Percentiles rank a stretch among this genome's conserved stretches.
Evolutionary conservation across 2,329 filamentous ascomycete genomes (phyloP).

Genomic region (Aspergillus costaricaensis): DNA sequence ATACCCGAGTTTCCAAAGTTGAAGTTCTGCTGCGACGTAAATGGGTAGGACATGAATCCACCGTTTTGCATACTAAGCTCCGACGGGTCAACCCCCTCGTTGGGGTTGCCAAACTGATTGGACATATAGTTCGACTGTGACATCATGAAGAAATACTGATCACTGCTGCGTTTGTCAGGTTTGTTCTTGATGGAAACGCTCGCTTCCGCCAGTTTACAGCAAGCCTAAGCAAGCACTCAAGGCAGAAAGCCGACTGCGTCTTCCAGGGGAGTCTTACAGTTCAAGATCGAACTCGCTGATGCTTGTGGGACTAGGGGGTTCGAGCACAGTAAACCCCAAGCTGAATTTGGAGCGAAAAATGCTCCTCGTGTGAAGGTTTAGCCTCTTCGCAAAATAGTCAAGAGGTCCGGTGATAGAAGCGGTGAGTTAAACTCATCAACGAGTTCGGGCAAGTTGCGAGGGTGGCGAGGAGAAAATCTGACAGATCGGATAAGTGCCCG

Average conservation of each 20-base stretch:
- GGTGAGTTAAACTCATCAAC: slow-evolving; percentile 9
- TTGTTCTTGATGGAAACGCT: slow-evolving; percentile 69
- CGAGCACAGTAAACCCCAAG: neutral
- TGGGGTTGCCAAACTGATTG: slow-evolving; percentile 57
- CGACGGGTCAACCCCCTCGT: slow-evolving; percentile 75
- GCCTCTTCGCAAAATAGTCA: neutral
- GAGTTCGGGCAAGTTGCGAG: neutral
- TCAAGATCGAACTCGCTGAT: slow-evolving; percentile 13
- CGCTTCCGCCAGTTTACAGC: slow-evolving; percentile 54
- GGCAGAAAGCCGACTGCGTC: slow-evolving; percentile 9
- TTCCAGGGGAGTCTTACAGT: slow-evolving; percentile 24
- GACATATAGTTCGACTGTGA: slow-evolving; percentile 54
- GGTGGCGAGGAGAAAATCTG: neutral
- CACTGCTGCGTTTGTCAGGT: slow-evolving; percentile 63
- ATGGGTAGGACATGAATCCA: slow-evolving; percentile 58
- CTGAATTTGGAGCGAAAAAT: neutral
- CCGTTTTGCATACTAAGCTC: slow-evolving; percentile 70
- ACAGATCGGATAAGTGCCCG: neutral
- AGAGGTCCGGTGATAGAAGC: neutral
- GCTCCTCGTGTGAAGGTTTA: neutral
- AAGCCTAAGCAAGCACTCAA: slow-evolving; percentile 15
- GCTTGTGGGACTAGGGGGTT: neutral
- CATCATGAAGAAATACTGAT: slow-evolving; percentile 51
- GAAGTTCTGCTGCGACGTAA: slow-evolving; percentile 68
- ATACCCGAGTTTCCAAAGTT: slow-evolving; percentile 76